Conservation (phyloP, 2,329 filamentous ascomycete genomes). For the Neonectria hederae region DNA sequence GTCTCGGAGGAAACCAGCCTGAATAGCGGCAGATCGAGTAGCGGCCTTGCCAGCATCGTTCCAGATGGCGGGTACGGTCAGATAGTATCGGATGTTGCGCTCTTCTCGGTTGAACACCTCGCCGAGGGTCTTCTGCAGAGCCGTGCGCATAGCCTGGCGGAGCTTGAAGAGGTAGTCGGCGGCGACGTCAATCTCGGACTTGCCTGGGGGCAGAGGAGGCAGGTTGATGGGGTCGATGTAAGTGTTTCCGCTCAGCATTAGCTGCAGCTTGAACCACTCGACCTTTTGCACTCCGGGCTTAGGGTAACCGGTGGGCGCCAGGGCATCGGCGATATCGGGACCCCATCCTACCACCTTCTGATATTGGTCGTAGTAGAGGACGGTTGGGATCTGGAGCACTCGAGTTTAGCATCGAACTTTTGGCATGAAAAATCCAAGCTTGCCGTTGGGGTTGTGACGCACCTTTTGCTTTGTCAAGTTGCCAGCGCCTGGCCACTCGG, state of each 20-base stretch:
- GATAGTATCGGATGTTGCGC: slow-evolving; percentile 95
- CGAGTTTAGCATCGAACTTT: slow-evolving; percentile 23
- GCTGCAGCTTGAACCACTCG: slow-evolving; percentile 99
- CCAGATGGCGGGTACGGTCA: slow-evolving; percentile 99
- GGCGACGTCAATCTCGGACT: slow-evolving; percentile 99
- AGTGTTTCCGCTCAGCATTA: slow-evolving; percentile 98
- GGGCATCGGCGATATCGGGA: slow-evolving; percentile 94
- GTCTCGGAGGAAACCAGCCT: slow-evolving; percentile 94
- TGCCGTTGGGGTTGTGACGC: slow-evolving; percentile 28
- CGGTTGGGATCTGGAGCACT: slow-evolving; percentile 83
- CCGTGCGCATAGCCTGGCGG: slow-evolving; percentile 94
- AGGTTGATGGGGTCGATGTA: slow-evolving; percentile 99
- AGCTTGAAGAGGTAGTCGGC: slow-evolving; percentile 99
- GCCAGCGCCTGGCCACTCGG: slow-evolving; percentile 97
- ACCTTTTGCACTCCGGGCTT: slow-evolving; percentile 99
- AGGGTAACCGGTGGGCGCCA: slow-evolving; percentile 95
- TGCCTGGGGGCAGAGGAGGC: slow-evolving; percentile 93
- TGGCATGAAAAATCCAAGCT: background rate
- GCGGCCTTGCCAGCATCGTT: slow-evolving; percentile 98
- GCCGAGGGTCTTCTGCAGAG: slow-evolving; percentile 93
- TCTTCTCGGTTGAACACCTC: slow-evolving; percentile 99
- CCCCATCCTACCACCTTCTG: slow-evolving; percentile 99
- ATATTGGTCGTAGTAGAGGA: slow-evolving; percentile 99
- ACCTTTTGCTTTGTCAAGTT: slow-evolving; percentile 99
- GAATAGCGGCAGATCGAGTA: slow-evolving; percentile 93